Evolutionary conservation across 352 stramenopile genomes (phyloP), one percentile per base, ranked within the genome.

Genomic region (Pythium pyrilobum): DNA sequence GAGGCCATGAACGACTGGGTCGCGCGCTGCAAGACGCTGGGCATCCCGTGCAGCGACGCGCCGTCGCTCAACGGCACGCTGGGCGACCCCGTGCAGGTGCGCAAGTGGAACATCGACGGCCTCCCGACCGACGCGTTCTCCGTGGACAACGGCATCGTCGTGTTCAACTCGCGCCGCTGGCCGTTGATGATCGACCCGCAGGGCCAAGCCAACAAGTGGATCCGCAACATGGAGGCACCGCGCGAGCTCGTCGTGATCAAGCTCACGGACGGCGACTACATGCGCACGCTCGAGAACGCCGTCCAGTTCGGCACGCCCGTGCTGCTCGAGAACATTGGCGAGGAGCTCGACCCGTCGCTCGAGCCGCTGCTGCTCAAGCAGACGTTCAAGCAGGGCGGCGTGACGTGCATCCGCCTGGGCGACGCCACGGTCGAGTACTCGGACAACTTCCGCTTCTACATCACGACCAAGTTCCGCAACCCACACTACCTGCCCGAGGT

Each of bases 181-280:
- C 94, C 94, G 10, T 59, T 98, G 12, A 96, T 98, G 85, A 98
- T 98, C 42, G 94, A 98, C 45, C 94, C 94, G 1, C 92, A 98
- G 44, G 90, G 91, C 0, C 92, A 98, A 59, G 92, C 91, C 0
- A 97, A 97, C 62, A 97, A 97, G 64, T 98, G 94, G 94, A 95
- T 98, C 38, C 85, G 89, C 16, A 97, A 97, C 42, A 97, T 98
- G 84, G 92, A 98, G 54, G 81, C 85, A 34, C 74, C 90, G 5
- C 85, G 85, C 32, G 81, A 92, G 44, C 74, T 98, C 33, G 82
- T 92, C 6, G 88, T 97, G 9, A 97, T 98, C 63, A 98, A 98
- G 59, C 73, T 97, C 45, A 97, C 88, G 6, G 87, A 97, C 51
- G 74, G 64, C n/a, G 89, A 97, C 54, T 97, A 97, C 64, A 86